phyloP scores from a whole-genome alignment of 257 asterid species.

The Salvia splendens region DNA sequence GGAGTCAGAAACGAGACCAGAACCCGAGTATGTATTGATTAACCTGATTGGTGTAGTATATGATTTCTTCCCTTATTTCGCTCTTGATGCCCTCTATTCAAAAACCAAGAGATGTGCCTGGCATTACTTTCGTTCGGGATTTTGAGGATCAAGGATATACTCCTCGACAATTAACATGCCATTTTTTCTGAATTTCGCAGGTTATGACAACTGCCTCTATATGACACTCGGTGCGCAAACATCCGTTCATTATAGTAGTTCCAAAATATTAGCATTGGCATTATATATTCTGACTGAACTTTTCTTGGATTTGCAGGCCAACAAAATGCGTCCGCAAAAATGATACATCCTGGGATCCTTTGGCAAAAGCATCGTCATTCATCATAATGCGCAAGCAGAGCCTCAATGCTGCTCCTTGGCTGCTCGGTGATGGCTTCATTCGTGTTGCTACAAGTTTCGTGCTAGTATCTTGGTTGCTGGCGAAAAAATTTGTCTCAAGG shows the following conservation, averaged over 20 bases:
- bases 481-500: background rate
- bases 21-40: slow-evolving; percentile 68
- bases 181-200: slow-evolving; percentile 46
- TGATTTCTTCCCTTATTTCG: background rate
- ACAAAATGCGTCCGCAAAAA: slow-evolving; percentile 49
- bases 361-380: slow-evolving; percentile 46
- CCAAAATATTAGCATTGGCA: background rate
- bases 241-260: background rate
- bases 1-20: slow-evolving; percentile 80
- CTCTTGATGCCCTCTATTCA: too few relatives aligned
- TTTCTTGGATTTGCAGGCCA: slow-evolving; percentile 48
- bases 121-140: background rate
- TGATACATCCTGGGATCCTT: slow-evolving; percentile 41
- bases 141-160: background rate
- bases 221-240: slow-evolving; percentile 54
- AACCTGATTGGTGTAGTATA: too few relatives aligned
- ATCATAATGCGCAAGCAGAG: too few relatives aligned
- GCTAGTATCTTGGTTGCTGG: background rate
- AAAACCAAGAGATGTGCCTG: too few relatives aligned
- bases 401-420: slow-evolving; percentile 31
- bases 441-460: slow-evolving; percentile 34
- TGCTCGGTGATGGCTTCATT: slow-evolving; percentile 44
- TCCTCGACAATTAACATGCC: background rate
- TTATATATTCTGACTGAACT: background rate
- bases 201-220: slow-evolving; percentile 83